Evolutionary conservation across 2,329 filamentous ascomycete genomes (phyloP).

Genomic region (Amphichorda felina): DNA sequence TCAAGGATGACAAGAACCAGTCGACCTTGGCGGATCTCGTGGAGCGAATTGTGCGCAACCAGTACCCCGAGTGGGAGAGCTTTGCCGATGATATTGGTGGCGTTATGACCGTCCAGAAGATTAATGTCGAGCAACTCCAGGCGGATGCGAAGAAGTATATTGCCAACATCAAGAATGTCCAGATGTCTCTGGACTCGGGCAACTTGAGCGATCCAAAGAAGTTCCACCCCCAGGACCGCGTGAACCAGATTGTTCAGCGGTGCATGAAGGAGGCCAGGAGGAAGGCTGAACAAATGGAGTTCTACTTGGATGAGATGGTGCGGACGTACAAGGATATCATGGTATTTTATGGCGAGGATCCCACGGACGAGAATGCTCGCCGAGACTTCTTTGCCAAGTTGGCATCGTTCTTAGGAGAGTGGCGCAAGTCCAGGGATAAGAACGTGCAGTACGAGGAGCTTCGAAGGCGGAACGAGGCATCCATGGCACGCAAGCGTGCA

Average conservation of each 20-base stretch:
- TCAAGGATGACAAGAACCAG: constrained; percentile 98
- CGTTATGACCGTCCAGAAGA: constrained; percentile 70
- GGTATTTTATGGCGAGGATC: constrained; percentile 92
- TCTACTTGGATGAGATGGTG: constrained; percentile 89
- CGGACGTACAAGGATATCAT: constrained; percentile 91
- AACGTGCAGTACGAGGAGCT: constrained; percentile 75
- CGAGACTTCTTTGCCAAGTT: constrained; percentile 94
- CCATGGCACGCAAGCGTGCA: constrained; percentile 83
- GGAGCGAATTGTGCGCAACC: constrained; percentile 89
- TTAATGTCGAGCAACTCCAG: constrained; percentile 89
- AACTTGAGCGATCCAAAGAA: constrained; percentile 94
- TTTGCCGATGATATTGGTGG: constrained; percentile 77
- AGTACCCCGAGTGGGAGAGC: constrained; percentile 90
- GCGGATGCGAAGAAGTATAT: constrained; percentile 85
- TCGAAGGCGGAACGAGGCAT: constrained; percentile 75
- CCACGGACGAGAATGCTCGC: constrained; percentile 79
- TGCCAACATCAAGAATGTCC: constrained; percentile 87
- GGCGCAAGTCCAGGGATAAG: constrained; percentile 94
- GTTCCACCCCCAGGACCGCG: constrained; percentile 94
- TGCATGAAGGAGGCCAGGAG: constrained; percentile 93
- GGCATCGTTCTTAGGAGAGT: constrained; percentile 79
- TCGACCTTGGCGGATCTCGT: constrained; percentile 92
- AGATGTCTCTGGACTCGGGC: constrained; percentile 81
- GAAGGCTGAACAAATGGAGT: constrained; percentile 90
- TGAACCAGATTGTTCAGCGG: constrained; percentile 80